Conservation (phyloP, 1,284 basidiomycete species). For the Caloboletus firmus region DNA sequence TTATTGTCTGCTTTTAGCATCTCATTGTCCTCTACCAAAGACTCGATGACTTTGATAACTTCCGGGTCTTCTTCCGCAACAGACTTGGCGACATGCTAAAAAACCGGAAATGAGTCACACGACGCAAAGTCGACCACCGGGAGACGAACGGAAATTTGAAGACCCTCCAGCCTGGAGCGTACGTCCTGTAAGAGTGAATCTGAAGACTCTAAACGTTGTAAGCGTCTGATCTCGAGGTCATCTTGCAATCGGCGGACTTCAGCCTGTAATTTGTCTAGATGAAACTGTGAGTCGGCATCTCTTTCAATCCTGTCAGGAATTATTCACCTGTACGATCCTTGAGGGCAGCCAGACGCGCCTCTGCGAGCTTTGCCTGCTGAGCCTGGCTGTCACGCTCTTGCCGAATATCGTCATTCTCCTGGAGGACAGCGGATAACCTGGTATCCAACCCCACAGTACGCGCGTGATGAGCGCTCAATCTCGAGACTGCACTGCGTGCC, state of each 20-base stretch:
- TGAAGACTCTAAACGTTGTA: constrained; percentile 70
- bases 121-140: background rate
- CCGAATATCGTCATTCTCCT: constrained; percentile 82
- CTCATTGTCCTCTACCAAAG: constrained; percentile 82
- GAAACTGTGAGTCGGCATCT: constrained; percentile 4
- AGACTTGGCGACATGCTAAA: constrained; percentile 46
- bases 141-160: constrained; percentile 57
- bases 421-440: constrained; percentile 57
- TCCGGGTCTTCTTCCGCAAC: constrained; percentile 53
- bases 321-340: constrained; percentile 62
- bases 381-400: constrained; percentile 80
- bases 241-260: constrained; percentile 67
- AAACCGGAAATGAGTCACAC: constrained; percentile 14
- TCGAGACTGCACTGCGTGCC: constrained; percentile 66
- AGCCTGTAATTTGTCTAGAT: constrained; percentile 67
- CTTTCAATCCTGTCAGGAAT: constrained; percentile 2
- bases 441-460: constrained; percentile 70
- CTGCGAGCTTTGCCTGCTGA: constrained; percentile 69
- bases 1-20: constrained; percentile 76
- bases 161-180: constrained; percentile 59
- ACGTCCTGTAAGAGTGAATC: constrained; percentile 74
- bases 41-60: constrained; percentile 70
- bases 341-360: constrained; percentile 60
- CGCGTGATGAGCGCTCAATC: constrained; percentile 67
- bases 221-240: constrained; percentile 63